phyloP scores from a whole-genome alignment of 2,329 filamentous ascomycete genomes.

The Trichoderma afroharzianum region DNA sequence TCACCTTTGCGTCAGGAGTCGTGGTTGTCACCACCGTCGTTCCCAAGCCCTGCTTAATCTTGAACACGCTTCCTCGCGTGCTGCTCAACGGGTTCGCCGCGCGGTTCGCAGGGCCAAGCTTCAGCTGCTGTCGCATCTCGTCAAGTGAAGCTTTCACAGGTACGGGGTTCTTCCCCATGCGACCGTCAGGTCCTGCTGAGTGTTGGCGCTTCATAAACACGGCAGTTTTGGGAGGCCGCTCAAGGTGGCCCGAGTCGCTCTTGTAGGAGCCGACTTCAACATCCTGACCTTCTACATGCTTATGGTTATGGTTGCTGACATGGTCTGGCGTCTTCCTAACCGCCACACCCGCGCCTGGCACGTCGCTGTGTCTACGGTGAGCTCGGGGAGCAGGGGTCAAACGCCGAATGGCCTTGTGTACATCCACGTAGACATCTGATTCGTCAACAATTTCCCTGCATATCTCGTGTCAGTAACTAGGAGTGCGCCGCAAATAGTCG shows the following conservation, averaged over 20 bases:
- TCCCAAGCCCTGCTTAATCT: slow-evolving; percentile 54
- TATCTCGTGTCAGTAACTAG: slow-evolving; percentile 22
- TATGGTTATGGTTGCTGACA: slow-evolving; percentile 40
- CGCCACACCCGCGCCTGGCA: slow-evolving; percentile 30
- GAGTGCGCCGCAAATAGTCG: background rate
- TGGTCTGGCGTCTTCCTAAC: slow-evolving; percentile 31
- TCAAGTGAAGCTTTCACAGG: slow-evolving; percentile 58
- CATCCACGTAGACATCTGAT: slow-evolving; percentile 96
- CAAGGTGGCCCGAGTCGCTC: slow-evolving; percentile 38
- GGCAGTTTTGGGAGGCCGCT: slow-evolving; percentile 48
- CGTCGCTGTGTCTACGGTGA: slow-evolving; percentile 46
- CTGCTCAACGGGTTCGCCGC: slow-evolving; percentile 59
- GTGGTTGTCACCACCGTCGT: background rate
- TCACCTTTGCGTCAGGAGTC: background rate
- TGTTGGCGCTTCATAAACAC: slow-evolving; percentile 59
- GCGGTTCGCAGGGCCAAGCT: slow-evolving; percentile 64
- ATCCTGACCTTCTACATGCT: slow-evolving; percentile 30
- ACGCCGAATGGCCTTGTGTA: slow-evolving; percentile 94
- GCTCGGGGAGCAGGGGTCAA: slow-evolving; percentile 79
- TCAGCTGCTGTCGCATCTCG: slow-evolving; percentile 61
- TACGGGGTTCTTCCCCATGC: slow-evolving; percentile 44
- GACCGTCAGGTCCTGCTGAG: slow-evolving; percentile 53
- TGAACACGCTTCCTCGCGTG: slow-evolving; percentile 60
- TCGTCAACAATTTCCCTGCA: slow-evolving; percentile 94
- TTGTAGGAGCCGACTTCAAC: slow-evolving; percentile 36